These are phyloP conservation scores for Beta corolliflora DNA, from an alignment of 179 eudicot species.

Conservation along the genomic window DNA sequence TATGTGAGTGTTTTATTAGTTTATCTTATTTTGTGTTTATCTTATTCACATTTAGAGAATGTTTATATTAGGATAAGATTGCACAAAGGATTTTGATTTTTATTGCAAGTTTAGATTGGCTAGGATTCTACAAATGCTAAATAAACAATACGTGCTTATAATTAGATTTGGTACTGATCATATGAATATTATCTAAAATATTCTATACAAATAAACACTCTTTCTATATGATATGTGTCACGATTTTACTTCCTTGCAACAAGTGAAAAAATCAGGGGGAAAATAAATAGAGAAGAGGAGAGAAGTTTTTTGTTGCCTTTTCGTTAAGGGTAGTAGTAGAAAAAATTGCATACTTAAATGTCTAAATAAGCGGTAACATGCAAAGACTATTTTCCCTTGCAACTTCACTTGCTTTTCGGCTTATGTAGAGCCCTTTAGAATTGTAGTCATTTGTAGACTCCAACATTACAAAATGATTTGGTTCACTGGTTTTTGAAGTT, in stretches of 20 bases:
- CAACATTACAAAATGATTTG: not conserved
- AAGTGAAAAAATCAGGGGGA: not conserved
- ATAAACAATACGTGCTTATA: not conserved
- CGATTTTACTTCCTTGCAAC: no score
- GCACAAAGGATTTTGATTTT: not conserved
- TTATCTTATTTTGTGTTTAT: not conserved
- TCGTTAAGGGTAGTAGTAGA: no score
- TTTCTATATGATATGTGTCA: no score
- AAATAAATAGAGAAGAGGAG: not conserved
- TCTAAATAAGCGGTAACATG: not conserved
- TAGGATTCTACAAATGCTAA: not conserved
- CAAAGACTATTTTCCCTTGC: not conserved
- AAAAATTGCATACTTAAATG: no score
- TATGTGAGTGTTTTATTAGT: not conserved
- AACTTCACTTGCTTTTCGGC: not conserved
- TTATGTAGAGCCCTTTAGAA: no score
- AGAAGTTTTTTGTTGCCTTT: not conserved
- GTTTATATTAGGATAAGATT: not conserved
- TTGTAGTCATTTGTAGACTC: not conserved
- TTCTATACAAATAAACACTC: no score
- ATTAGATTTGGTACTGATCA: no score
- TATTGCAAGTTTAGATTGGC: not conserved
- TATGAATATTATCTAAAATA: no score
- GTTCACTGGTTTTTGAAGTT: not conserved
- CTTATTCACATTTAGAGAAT: not conserved